Conservation (phyloP, 768 basidiomycete species). For the Serendipita sp. region DNA sequence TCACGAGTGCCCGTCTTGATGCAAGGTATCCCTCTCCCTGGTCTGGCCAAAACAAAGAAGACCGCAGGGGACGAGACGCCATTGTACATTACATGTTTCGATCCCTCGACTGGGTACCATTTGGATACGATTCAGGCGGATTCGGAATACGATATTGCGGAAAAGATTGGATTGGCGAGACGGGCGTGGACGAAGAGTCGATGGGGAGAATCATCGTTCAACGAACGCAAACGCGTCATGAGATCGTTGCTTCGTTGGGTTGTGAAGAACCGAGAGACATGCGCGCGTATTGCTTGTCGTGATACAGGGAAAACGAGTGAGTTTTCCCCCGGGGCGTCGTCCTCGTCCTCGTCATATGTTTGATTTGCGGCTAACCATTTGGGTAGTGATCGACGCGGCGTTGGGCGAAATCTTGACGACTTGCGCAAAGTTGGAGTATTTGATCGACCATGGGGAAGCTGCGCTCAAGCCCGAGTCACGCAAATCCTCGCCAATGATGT, state of each 20-base stretch:
- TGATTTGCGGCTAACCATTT: constrained; percentile 18
- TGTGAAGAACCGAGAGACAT: constrained; percentile 74
- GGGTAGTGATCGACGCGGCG: constrained; percentile 68
- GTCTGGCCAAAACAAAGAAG: not conserved
- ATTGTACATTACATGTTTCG: constrained; percentile 73
- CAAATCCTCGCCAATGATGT: constrained; percentile 46
- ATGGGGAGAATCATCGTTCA: constrained; percentile 67
- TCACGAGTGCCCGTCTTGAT: not conserved
- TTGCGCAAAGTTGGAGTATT: constrained; percentile 85
- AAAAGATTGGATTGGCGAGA: constrained; percentile 52
- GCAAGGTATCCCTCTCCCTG: not conserved
- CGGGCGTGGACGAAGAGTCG: constrained; percentile 58
- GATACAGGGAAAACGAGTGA: constrained; percentile 91
- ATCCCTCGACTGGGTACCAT: constrained; percentile 78
- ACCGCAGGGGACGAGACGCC: not conserved
- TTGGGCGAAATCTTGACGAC: constrained; percentile 93
- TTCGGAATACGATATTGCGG: constrained; percentile 47
- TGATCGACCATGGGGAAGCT: constrained; percentile 71
- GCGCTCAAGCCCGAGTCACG: constrained; percentile 60
- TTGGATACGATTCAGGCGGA: constrained; percentile 67
- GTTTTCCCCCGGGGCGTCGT: constrained; percentile 18
- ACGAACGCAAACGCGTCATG: constrained; percentile 66
- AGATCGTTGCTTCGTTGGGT: constrained; percentile 84
- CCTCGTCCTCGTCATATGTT: constrained; percentile 1
- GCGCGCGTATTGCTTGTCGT: constrained; percentile 75